Conservation (phyloP, 2,329 filamentous ascomycete species). For the Aspergillus chevalieri region DNA sequence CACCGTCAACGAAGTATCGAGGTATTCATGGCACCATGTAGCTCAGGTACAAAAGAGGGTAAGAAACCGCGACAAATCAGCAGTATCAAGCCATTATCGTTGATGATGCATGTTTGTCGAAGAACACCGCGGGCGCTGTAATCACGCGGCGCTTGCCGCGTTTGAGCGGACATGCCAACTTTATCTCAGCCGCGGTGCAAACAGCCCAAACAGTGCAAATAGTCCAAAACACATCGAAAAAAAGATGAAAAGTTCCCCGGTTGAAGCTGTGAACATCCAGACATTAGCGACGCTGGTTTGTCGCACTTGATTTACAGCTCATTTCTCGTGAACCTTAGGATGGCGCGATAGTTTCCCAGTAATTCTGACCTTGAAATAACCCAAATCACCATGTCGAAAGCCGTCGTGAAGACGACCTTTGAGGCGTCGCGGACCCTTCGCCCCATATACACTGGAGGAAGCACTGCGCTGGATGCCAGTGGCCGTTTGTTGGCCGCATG, state of each 20-base stretch:
- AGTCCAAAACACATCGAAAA: slow-evolving; percentile 31
- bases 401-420: slow-evolving; percentile 75
- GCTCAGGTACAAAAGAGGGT: not conserved
- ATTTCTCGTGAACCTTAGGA: slow-evolving; percentile 8
- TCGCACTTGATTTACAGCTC: slow-evolving; percentile 12
- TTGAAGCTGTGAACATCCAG: slow-evolving; percentile 7
- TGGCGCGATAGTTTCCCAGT: slow-evolving; percentile 13
- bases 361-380: not conserved
- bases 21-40: no score
- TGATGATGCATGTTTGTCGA: not conserved
- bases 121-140: not conserved
- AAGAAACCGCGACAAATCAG: not conserved
- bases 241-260: slow-evolving; percentile 29
- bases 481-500: slow-evolving; percentile 80
- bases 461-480: slow-evolving; percentile 72
- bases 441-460: slow-evolving; percentile 89
- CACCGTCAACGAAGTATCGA: not conserved
- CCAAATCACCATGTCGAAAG: slow-evolving; percentile 42
- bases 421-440: slow-evolving; percentile 75
- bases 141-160: slow-evolving; percentile 16
- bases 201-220: slow-evolving; percentile 16
- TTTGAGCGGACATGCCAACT: slow-evolving; percentile 2
- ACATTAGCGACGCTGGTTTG: slow-evolving; percentile 15
- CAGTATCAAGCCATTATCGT: not conserved
- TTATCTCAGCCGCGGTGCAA: not conserved